phyloP scores from a whole-genome alignment of 108 stramenopile species.

The Nitzschia sp. region DNA sequence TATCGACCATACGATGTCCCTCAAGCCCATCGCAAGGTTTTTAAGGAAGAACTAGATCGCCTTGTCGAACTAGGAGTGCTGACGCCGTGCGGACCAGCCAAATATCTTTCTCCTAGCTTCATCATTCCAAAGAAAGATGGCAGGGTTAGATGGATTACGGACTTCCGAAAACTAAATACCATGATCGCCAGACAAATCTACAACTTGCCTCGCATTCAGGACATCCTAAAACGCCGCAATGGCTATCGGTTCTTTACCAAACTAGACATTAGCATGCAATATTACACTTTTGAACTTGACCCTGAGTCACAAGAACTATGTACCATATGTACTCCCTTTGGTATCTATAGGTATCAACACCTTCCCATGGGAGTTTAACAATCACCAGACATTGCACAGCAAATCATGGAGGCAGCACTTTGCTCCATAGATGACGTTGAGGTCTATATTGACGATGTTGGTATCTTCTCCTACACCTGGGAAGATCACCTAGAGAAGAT shows the following conservation, averaged over 20 bases:
- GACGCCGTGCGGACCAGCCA: not conserved
- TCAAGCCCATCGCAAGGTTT: slow-evolving; percentile 13
- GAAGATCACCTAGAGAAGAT: slow-evolving; percentile 2
- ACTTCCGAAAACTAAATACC: slow-evolving; percentile 36
- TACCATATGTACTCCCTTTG: slow-evolving; percentile 48
- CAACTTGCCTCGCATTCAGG: slow-evolving; percentile 22
- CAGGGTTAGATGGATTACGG: slow-evolving; percentile 30
- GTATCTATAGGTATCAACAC: slow-evolving; percentile 39
- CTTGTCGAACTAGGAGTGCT: slow-evolving; percentile 29
- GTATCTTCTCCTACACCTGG: slow-evolving; percentile 13
- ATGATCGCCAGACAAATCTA: slow-evolving; percentile 7
- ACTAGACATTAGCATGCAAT: slow-evolving; percentile 31
- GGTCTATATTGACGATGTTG: slow-evolving; percentile 52
- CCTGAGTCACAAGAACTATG: slow-evolving; percentile 23
- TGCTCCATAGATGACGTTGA: slow-evolving; percentile 20
- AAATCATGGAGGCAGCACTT: slow-evolving; percentile 37
- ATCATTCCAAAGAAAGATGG: slow-evolving; percentile 45
- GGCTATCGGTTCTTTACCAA: slow-evolving; percentile 27
- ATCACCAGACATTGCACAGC: slow-evolving; percentile 48
- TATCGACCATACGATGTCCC: slow-evolving; percentile 25
- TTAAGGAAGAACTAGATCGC: slow-evolving; percentile 32
- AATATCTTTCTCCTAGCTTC: slow-evolving; percentile 32
- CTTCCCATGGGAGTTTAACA: slow-evolving; percentile 54
- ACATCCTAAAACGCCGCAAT: slow-evolving; percentile 11
- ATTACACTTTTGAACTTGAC: slow-evolving; percentile 24